Conservation (phyloP, 2,329 filamentous ascomycete genomes). For the Botrytis medusae region DNA sequence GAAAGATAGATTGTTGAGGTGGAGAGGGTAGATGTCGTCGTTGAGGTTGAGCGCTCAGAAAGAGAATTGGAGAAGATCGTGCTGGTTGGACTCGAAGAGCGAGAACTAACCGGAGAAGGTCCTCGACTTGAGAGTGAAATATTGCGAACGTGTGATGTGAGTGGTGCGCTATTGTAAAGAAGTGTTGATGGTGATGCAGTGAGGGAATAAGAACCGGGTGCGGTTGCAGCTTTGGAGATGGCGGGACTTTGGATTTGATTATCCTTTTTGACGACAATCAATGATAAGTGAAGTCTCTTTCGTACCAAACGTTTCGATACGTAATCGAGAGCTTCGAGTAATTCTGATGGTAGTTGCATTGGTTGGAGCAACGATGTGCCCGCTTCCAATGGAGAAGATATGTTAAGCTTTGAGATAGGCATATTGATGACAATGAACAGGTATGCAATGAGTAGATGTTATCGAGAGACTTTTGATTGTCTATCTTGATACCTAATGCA, state of each 20-base stretch:
- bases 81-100: conserved; percentile 22
- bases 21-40: conserved; percentile 19
- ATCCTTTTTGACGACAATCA: conserved; percentile 56
- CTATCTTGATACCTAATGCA: background rate
- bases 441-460: background rate
- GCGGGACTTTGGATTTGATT: conserved; percentile 43
- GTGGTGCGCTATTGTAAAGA: conserved; percentile 25
- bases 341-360: conserved; percentile 55
- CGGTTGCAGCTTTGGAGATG: conserved; percentile 17
- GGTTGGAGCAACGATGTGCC: conserved; percentile 59
- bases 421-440: conserved; percentile 26
- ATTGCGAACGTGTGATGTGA: conserved; percentile 9
- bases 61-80: conserved; percentile 19
- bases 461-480: background rate
- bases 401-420: conserved; percentile 50
- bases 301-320: conserved; percentile 55
- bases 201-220: conserved; percentile 10
- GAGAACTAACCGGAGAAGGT: conserved; percentile 22
- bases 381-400: conserved; percentile 64
- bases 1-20: conserved; percentile 26
- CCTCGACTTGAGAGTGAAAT: background rate
- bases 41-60: conserved; percentile 24
- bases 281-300: conserved; percentile 56
- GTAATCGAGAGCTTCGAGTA: conserved; percentile 58
- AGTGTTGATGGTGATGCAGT: conserved; percentile 27